Base-by-base conservation (phyloP, 768 basidiomycete species). In the Amanita muscaria region DNA sequence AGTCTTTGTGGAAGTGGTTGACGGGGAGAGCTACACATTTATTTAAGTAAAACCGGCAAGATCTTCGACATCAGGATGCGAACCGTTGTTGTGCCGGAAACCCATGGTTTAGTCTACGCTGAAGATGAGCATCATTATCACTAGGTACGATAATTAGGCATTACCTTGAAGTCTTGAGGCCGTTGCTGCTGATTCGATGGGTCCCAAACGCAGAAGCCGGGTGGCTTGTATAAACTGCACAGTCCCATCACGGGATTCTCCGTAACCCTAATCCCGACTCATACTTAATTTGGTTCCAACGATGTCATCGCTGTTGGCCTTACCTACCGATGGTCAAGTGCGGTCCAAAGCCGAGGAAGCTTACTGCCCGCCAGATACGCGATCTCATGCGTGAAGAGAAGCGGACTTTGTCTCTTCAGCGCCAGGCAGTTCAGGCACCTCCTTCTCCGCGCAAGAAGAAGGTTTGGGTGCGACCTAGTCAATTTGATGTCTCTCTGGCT, bases 1-100 rank as follows among this genome's bases (percentile, higher is more conserved):
- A 98, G 66, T 98, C 93, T 82, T 98, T 98, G 74, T 81, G 88
- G 79, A 92, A 92, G 66, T 96, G 91, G 69, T 92, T 92, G 57
- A 67, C 77, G 71, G 80, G 91, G 66, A 94, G 88, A 72, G 88
- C 88, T 87, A 37, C 4, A 34, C 19, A 52, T 27, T 33, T 34
- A 38, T 19, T 36, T 39, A 42, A 50, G 47, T 22, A 38, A 51
- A 24, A 49, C 46, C 49, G 18, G 24, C 18, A 32, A 41, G 22
- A 32, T 46, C 37, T 42, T 39, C 19, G 6, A 16, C 4, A 12
- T 35, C 36, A 39, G 9, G 24, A n/a, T 36, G 64, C 77, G 57
- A 34, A 82, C 80, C 83, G 78, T 87, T 87, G 69, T 85, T 86
- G 70, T 81, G 76, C 53, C 66, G 70, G 63, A 85, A 84, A 77